Base-by-base conservation (phyloP, 179 eudicot species). In the Silene noctiflora region DNA sequence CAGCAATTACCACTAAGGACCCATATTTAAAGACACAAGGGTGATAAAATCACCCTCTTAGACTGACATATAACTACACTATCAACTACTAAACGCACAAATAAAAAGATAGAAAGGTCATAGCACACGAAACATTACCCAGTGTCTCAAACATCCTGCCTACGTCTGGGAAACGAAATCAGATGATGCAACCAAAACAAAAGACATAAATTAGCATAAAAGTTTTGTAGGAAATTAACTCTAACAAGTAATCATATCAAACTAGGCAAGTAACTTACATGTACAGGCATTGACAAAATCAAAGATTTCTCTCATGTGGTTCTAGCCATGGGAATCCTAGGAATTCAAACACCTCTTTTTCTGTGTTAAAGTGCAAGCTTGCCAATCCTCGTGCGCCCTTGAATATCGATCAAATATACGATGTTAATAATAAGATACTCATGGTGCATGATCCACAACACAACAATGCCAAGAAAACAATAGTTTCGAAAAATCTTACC, bases 301-400 rank as follows among this genome's bases (percentile, higher is more conserved):
- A 91, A 39, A 95, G 87, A 73, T 95, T 95, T 84, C 99, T 85
- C 79, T 91, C 91, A 71, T 91, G 88, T 19, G 99, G 99, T 75
- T 95, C 93, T 17, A 91, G 84, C 91, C 92, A 87, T 14, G 92
- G 92, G 83, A 86, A 95, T 33, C 91, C 97, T 8, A 92, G 91
- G 80, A 92, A 95, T 31, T 93, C 92, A 66, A 95, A 95, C 81
- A 91, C 96, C 77, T 94, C 90, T 75, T 82, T 87, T 70, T 92
- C 99, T 10, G 95, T 84, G 72, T 82, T 84, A 74, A 95, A 88
- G 80, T 85, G 91, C 87, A 92, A 81, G 79, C 90, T 91, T 51
- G 87, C 76, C 48, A 77, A 81, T 8, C 86, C 92, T 79, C 82
- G 89, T 70, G 83, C 29, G 13, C 93, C 92, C 97, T 95, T 88